These are phyloP conservation scores for Chaetomiaceae sp. DNA, from an alignment of 2,329 filamentous ascomycete species.

Conservation along the genomic window DNA sequence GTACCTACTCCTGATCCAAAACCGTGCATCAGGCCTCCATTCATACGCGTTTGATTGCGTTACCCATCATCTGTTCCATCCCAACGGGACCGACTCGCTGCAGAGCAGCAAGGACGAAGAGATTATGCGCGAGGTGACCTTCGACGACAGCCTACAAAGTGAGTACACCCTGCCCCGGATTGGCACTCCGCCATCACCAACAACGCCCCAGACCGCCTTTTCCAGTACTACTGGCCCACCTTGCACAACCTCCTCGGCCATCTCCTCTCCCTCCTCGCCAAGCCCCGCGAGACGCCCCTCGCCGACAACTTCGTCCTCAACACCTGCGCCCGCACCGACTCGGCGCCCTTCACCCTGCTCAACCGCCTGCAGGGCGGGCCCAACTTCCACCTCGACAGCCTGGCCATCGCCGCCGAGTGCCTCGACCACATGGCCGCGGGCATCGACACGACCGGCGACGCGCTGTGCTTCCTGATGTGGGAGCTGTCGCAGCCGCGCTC, in stretches of 20 bases:
- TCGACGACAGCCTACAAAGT: conserved; percentile 63
- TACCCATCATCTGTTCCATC: conserved; percentile 64
- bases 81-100: conserved; percentile 56
- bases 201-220: conserved; percentile 46
- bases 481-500: conserved; percentile 58
- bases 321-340: conserved; percentile 39
- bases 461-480: conserved; percentile 65
- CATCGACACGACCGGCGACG: conserved; percentile 66
- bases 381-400: conserved; percentile 35
- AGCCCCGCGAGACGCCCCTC: conserved; percentile 51
- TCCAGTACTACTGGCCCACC: conserved; percentile 50
- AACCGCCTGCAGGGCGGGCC: conserved; percentile 47
- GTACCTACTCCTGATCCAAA: not conserved
- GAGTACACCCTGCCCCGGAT: conserved; percentile 24
- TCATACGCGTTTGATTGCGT: conserved; percentile 65
- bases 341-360: conserved; percentile 51
- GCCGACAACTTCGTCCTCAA: conserved; percentile 54
- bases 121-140: conserved; percentile 63
- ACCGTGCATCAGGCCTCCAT: conserved; percentile 42
- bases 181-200: not conserved
- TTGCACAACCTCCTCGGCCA: conserved; percentile 43
- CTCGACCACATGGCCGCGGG: conserved; percentile 67
- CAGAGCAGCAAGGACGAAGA: conserved; percentile 48
- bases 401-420: conserved; percentile 60
- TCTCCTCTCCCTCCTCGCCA: conserved; percentile 43